Conservation (phyloP, 192 early-diverging fungal species). For the Paraglomus brasilianum region DNA sequence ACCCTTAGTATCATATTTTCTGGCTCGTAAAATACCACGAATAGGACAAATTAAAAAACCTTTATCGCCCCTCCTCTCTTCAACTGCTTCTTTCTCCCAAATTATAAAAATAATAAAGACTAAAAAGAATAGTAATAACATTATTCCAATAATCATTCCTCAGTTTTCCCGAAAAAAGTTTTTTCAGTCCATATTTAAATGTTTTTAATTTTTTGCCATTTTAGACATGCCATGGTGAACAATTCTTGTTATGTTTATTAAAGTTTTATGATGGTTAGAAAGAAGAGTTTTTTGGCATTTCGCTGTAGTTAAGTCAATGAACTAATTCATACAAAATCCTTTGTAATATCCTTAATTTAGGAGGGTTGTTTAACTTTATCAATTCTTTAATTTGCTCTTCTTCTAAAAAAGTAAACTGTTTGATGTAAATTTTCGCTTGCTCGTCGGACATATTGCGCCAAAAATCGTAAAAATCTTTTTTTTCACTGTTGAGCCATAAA, state of each 20-base stretch:
- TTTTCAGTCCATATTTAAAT: too few relatives aligned
- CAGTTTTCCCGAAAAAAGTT: too few relatives aligned
- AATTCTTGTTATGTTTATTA: too few relatives aligned
- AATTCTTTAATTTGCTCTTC: conserved; percentile 6
- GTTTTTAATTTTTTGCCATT: too few relatives aligned
- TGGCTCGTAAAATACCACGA: not conserved
- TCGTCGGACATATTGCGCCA: conserved; percentile 21
- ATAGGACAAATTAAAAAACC: too few relatives aligned
- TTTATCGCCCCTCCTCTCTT: too few relatives aligned
- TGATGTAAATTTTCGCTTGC: conserved; percentile 17
- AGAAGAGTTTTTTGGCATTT: not conserved
- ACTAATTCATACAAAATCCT: conserved; percentile 20
- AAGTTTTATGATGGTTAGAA: too few relatives aligned
- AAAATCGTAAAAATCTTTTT: conserved; percentile 22
- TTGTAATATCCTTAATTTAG: conserved; percentile 22
- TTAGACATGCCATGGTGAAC: too few relatives aligned
- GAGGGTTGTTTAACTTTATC: conserved; percentile 4
- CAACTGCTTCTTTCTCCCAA: too few relatives aligned
- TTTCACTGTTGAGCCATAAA: conserved; percentile 3
- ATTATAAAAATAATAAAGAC: too few relatives aligned
- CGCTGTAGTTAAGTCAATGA: conserved; percentile 17
- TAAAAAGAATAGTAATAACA: too few relatives aligned
- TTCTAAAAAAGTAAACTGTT: conserved; percentile 16
- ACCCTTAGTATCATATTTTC: conserved; percentile 7
- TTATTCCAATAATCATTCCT: too few relatives aligned